Conservation (phyloP, 2,329 filamentous ascomycete species). For the Didymella sp. region DNA sequence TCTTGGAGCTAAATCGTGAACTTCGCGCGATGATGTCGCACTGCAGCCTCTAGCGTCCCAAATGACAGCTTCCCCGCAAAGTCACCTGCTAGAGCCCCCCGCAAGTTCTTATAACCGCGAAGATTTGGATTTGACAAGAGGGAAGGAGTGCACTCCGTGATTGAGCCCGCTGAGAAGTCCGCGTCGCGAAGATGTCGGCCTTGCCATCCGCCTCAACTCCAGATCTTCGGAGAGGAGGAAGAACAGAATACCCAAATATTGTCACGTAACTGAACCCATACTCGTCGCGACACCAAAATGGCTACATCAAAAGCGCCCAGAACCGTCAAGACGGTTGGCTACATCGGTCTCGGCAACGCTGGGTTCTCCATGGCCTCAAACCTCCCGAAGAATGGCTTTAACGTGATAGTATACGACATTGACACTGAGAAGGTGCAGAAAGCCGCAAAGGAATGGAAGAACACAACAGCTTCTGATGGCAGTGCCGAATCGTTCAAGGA, state of each 20-base stretch:
- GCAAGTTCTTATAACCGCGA: background rate
- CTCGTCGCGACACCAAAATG: background rate
- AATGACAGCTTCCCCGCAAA: slow-evolving; percentile 11
- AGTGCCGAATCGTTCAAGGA: slow-evolving; percentile 8
- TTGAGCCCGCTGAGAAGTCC: slow-evolving; percentile 8
- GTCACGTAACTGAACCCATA: background rate
- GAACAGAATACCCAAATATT: background rate
- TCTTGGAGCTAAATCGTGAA: slow-evolving; percentile 2
- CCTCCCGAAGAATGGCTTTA: slow-evolving; percentile 9
- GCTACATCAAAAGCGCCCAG: background rate
- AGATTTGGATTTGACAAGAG: background rate
- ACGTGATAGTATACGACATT: slow-evolving; percentile 11
- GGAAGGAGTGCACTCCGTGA: background rate
- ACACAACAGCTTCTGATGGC: slow-evolving; percentile 12
- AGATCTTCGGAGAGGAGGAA: background rate
- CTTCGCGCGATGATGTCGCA: slow-evolving; percentile 8
- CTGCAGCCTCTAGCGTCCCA: slow-evolving; percentile 13
- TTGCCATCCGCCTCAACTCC: background rate
- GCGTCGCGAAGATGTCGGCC: background rate
- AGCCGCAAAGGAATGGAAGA: slow-evolving; percentile 8
- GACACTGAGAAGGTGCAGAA: slow-evolving; percentile 6
- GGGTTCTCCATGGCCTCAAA: slow-evolving; percentile 16
- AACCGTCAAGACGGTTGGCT: slow-evolving; percentile 7
- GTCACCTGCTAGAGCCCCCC: background rate
- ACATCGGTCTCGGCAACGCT: slow-evolving; percentile 17